Evolutionary conservation across 2,329 filamentous ascomycete genomes (phyloP), one percentile per base, ranked within the genome.

Genomic region (Tolypocladium album): DNA sequence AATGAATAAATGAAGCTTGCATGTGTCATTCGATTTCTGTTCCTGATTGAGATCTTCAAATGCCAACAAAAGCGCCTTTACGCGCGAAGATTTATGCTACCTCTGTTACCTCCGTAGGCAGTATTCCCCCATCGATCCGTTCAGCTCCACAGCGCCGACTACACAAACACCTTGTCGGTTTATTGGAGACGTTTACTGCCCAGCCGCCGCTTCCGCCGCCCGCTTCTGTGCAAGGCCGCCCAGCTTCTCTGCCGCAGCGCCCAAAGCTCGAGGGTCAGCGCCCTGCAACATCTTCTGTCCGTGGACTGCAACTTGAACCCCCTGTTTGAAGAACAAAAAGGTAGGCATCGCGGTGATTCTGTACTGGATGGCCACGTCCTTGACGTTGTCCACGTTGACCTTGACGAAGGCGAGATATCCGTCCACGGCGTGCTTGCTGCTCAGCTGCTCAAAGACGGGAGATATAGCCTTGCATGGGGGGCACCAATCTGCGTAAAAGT

Each of bases 311-410:
- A 72, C 70, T 58, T 68, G 68, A 58, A 65, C 65, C 65, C 88
- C 90, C 65, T 88, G 77, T 82, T 92, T 92, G 85, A 93, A 96
- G 72, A 96, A 78, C 60, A 90, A 68, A 76, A 97, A 97, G 13
- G 92, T 96, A 57, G 93, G 93, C 93, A 97, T 97, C 74, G 92
- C 91, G 69, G 88, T 86, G 74, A 97, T 83, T 66, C 83, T 83
- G 67, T 94, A 87, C 68, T 91, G 84, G 68, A 86, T 81, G 31
- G 90, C 86, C 56, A 94, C 82, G 1, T 90, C 86, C 66, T 86
- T 79, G 50, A 92, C 80, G 64, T 91, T 82, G 75, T 97, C 93
- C 67, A 96, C 91, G 76, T 97, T 92, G 73, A 97, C 80, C 83
- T 96, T 95, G 80, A 85, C 87, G 78, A 96, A 97, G 74, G 84